Evolutionary conservation across 768 basidiomycete genomes (phyloP).

Genomic region (Cubamyces lactineus): DNA sequence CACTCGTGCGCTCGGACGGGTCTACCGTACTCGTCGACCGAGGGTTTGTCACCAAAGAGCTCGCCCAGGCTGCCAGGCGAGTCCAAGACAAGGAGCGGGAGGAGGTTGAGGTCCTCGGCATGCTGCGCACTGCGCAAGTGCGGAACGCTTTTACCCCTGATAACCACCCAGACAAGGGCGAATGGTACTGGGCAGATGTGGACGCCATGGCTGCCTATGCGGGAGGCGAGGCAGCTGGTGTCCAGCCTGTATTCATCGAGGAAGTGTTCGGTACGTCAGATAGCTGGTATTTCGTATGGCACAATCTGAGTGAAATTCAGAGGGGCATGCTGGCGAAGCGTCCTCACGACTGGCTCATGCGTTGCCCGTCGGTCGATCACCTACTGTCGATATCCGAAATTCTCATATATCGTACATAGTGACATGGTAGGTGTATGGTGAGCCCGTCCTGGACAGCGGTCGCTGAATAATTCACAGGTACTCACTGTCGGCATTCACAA

Average conservation of each 20-base stretch:
- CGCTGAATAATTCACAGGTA: slow-evolving; percentile 58
- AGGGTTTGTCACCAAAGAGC: slow-evolving; percentile 78
- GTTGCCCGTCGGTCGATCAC: slow-evolving; percentile 81
- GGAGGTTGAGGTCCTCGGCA: slow-evolving; percentile 78
- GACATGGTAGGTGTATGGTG: slow-evolving; percentile 69
- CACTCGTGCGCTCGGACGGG: slow-evolving; percentile 77
- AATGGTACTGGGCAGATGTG: slow-evolving; percentile 94
- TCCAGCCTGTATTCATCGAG: slow-evolving; percentile 91
- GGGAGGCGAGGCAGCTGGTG: slow-evolving; percentile 69
- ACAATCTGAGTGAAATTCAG: slow-evolving; percentile 44
- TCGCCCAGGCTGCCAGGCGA: slow-evolving; percentile 39
- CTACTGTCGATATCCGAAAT: slow-evolving; percentile 88
- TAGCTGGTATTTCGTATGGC: neutral
- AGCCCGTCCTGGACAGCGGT: neutral
- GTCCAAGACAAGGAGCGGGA: slow-evolving; percentile 42
- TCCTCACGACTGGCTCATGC: slow-evolving; percentile 62
- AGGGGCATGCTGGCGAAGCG: slow-evolving; percentile 83
- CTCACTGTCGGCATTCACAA: slow-evolving; percentile 82
- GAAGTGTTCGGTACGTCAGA: slow-evolving; percentile 79
- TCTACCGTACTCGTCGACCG: slow-evolving; percentile 90
- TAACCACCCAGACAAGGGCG: slow-evolving; percentile 75
- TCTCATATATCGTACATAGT: slow-evolving; percentile 93
- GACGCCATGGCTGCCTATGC: slow-evolving; percentile 76
- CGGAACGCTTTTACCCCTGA: slow-evolving; percentile 87
- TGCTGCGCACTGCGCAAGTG: slow-evolving; percentile 78